phyloP scores from a whole-genome alignment of 805 yeast genomes.

The Priceomyces melissophilus region DNA sequence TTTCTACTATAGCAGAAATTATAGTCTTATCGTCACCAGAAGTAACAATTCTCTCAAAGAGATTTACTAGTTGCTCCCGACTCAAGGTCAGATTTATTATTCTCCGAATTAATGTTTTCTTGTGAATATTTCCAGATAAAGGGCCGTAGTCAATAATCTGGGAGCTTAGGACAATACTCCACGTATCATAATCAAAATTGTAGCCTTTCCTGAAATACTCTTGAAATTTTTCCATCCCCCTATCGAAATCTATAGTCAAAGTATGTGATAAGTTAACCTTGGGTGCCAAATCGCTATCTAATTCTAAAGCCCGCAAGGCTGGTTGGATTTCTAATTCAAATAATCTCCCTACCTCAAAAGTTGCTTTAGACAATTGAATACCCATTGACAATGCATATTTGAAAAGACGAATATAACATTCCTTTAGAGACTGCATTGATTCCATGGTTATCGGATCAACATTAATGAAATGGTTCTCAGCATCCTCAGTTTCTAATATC shows the following conservation, averaged over 20 bases:
- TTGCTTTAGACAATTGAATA: neutral
- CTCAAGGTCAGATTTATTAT: slow-evolving; percentile 18
- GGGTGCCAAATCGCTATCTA: slow-evolving; percentile 9
- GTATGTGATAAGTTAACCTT: slow-evolving; percentile 24
- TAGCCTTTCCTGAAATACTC: slow-evolving; percentile 27
- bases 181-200: slow-evolving; percentile 28
- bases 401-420: slow-evolving; percentile 13
- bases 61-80: slow-evolving; percentile 4
- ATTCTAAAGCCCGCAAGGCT: neutral
- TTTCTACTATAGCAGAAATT: slow-evolving; percentile 10
- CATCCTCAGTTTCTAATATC: slow-evolving; percentile 35
- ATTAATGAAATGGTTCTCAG: slow-evolving; percentile 35
- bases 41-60: slow-evolving; percentile 14
- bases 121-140: slow-evolving; percentile 14
- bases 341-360: neutral
- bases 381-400: neutral
- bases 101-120: slow-evolving; percentile 20
- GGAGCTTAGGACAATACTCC: slow-evolving; percentile 28
- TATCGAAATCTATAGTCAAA: slow-evolving; percentile 23
- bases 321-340: neutral
- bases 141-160: slow-evolving; percentile 21
- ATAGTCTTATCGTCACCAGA: slow-evolving; percentile 24
- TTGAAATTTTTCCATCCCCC: slow-evolving; percentile 25
- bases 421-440: slow-evolving; percentile 17
- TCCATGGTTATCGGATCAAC: slow-evolving; percentile 19